A percentile compares a stretch with the other conserved stretches of the same genome.
phyloP scores from a whole-genome alignment of 2,329 filamentous ascomycete species.

The Epichloe amarillans region DNA sequence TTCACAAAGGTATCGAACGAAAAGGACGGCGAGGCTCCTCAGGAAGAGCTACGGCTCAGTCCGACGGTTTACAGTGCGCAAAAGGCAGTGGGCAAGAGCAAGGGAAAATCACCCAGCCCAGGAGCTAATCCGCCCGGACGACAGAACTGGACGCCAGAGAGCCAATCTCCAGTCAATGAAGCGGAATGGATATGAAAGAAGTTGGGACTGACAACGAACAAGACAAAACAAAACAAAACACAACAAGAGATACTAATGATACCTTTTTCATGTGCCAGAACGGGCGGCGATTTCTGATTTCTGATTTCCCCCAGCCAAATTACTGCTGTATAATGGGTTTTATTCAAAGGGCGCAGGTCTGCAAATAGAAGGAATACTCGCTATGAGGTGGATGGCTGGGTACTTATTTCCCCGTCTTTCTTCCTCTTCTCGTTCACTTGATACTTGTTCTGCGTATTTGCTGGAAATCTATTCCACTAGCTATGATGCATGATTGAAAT shows the following conservation, averaged over 20 bases:
- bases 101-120: neutral
- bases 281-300: neutral
- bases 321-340: too few relatives aligned
- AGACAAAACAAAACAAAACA: neutral
- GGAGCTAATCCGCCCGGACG: neutral
- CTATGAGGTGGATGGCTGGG: too few relatives aligned
- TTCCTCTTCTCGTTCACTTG: too few relatives aligned
- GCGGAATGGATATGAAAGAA: constrained; percentile 9
- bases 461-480: neutral
- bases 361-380: too few relatives aligned
- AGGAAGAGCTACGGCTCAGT: constrained; percentile 28
- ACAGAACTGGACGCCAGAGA: neutral
- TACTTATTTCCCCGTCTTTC: too few relatives aligned
- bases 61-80: constrained; percentile 39
- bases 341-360: too few relatives aligned
- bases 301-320: too few relatives aligned
- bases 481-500: neutral
- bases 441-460: too few relatives aligned
- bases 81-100: neutral
- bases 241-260: neutral
- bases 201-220: neutral
- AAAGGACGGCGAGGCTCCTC: neutral
- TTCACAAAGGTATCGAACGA: constrained; percentile 6
- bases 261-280: neutral
- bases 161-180: constrained; percentile 2